Evolutionary conservation across 441 rosid genomes (phyloP).

Genomic region (Hura crepitans): DNA sequence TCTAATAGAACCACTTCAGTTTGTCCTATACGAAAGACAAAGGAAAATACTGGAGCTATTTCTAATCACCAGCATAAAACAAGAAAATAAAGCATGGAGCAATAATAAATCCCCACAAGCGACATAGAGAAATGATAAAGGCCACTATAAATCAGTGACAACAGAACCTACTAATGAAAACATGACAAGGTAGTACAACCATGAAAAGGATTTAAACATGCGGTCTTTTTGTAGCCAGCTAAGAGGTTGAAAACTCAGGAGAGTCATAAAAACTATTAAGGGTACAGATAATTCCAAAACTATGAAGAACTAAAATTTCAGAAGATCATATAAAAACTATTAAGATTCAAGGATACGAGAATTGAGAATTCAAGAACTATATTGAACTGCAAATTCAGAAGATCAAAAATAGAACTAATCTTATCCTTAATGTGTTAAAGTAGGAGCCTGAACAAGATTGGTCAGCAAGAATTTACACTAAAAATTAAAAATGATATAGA

Average conservation of each 20-base stretch:
- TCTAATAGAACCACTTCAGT: neutral
- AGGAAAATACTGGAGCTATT: neutral
- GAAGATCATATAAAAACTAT: neutral
- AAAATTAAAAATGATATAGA: slow-evolving; percentile 5
- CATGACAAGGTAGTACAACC: neutral
- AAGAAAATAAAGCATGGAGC: neutral
- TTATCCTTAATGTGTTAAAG: neutral
- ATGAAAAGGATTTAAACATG: neutral
- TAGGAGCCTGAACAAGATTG: neutral
- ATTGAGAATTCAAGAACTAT: neutral
- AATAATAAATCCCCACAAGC: neutral
- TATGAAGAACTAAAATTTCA: too few species aligned
- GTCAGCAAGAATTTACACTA: neutral
- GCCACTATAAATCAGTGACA: neutral
- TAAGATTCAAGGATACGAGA: neutral
- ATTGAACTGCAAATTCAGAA: neutral
- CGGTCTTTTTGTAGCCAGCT: neutral
- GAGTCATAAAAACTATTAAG: neutral
- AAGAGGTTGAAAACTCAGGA: neutral
- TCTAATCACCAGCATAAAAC: neutral
- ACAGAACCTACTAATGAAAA: neutral
- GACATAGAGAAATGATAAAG: neutral
- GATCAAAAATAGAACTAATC: neutral
- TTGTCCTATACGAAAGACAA: neutral
- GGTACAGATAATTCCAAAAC: neutral